phyloP scores from a whole-genome alignment of 805 yeast species.

The Torulaspora gathmanii region DNA sequence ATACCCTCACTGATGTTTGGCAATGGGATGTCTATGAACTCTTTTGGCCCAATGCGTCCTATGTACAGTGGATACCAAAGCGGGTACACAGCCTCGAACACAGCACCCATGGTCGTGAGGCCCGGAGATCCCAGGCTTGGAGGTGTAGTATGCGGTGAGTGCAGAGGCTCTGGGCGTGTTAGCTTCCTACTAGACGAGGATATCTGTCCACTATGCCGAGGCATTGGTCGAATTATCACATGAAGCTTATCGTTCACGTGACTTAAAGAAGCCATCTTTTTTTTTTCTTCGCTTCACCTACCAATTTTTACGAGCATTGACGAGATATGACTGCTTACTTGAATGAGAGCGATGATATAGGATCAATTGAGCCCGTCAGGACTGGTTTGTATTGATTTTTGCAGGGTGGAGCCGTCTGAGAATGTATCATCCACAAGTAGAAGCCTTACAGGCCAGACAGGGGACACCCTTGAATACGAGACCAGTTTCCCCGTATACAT shows the following conservation, averaged over 20 bases:
- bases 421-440: conserved; percentile 13
- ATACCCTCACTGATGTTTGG: conserved; percentile 10
- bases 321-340: neutral
- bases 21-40: conserved; percentile 8
- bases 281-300: conserved; percentile 1
- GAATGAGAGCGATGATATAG: neutral
- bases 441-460: conserved; percentile 16
- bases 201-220: conserved; percentile 59
- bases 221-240: conserved; percentile 54
- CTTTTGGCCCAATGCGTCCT: neutral
- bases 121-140: conserved; percentile 82
- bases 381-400: neutral
- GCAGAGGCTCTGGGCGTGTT: conserved; percentile 60
- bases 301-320: conserved; percentile 2
- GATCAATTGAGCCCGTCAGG: neutral
- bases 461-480: conserved; percentile 65
- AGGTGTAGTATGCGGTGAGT: conserved; percentile 66
- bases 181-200: conserved; percentile 56
- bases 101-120: conserved; percentile 40
- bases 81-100: conserved; percentile 23
- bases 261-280: neutral
- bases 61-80: conserved; percentile 8
- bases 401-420: neutral
- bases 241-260: conserved; percentile 10
- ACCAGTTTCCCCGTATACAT: conserved; percentile 77